phyloP scores from a whole-genome alignment of 2,329 filamentous ascomycete species.

The Aureobasidium pullulans region DNA sequence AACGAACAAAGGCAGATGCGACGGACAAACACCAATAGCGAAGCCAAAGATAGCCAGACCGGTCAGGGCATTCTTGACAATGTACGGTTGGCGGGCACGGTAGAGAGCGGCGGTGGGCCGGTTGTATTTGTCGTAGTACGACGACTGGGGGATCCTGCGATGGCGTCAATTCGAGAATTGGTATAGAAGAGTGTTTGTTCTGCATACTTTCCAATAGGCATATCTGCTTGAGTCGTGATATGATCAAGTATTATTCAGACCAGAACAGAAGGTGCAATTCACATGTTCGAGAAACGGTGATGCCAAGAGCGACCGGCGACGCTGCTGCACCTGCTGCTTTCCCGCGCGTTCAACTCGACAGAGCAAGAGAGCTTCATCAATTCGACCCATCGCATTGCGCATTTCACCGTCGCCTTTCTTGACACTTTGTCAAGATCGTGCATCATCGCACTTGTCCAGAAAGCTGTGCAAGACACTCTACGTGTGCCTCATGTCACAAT shows the following conservation, averaged over 20 bases:
- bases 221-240: constrained; percentile 12
- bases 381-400: neutral
- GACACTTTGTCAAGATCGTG: neutral
- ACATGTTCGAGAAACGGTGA: neutral
- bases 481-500: constrained; percentile 5
- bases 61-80: constrained; percentile 80
- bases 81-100: constrained; percentile 83
- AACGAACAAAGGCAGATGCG: neutral
- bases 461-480: neutral
- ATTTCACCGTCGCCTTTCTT: neutral
- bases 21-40: constrained; percentile 81
- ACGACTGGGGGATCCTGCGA: constrained; percentile 55
- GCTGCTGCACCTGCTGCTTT: neutral
- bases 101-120: constrained; percentile 83
- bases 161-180: neutral
- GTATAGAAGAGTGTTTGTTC: neutral
- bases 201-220: constrained; percentile 21
- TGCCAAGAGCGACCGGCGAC: neutral
- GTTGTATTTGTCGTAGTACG: constrained; percentile 87
- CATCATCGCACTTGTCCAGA: neutral
- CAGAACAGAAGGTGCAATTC: neutral
- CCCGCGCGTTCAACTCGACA: neutral
- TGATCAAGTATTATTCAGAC: neutral
- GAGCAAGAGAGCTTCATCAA: neutral
- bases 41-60: constrained; percentile 69